Conservation (phyloP, 345 rosid genomes). For the Gossypium herbaceum region DNA sequence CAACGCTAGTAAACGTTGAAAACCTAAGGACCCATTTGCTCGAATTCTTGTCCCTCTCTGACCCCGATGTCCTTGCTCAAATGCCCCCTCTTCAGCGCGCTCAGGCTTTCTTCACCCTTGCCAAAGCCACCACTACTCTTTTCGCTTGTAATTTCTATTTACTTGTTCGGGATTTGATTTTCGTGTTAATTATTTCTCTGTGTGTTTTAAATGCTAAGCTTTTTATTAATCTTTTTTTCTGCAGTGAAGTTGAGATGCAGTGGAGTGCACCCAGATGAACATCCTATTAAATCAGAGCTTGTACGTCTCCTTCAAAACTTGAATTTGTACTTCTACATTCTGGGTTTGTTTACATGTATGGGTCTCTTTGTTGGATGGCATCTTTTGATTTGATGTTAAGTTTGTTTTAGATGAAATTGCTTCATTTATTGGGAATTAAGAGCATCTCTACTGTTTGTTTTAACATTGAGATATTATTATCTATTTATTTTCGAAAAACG, state of each 20-base stretch:
- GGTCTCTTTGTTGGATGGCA: not conserved
- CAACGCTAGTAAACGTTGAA: slow-evolving; percentile 39
- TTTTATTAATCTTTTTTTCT: slow-evolving; percentile 8
- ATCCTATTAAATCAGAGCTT: slow-evolving; percentile 81
- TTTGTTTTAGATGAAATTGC: not conserved
- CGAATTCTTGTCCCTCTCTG: slow-evolving; percentile 48
- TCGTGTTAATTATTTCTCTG: not conserved
- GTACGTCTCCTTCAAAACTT: slow-evolving; percentile 38
- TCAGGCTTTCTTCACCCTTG: slow-evolving; percentile 52
- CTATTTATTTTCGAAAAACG: too few species aligned
- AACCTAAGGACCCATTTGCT: slow-evolving; percentile 49
- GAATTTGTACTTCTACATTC: not conserved
- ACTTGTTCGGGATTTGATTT: not conserved
- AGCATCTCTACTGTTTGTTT: not conserved
- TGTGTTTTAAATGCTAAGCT: slow-evolving; percentile 8
- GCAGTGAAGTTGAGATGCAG: slow-evolving; percentile 80
- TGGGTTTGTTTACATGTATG: slow-evolving; percentile 12
- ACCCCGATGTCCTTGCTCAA: slow-evolving; percentile 58
- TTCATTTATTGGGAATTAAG: not conserved
- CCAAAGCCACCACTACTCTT: slow-evolving; percentile 66
- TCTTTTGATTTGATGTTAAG: not conserved
- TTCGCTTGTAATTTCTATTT: slow-evolving; percentile 39
- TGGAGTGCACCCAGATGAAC: slow-evolving; percentile 78
- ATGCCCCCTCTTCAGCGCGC: slow-evolving; percentile 75
- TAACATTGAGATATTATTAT: not conserved